These are phyloP conservation scores for Heliocybe sulcata DNA, from an alignment of 1,284 basidiomycete genomes.

Conservation along the genomic window DNA sequence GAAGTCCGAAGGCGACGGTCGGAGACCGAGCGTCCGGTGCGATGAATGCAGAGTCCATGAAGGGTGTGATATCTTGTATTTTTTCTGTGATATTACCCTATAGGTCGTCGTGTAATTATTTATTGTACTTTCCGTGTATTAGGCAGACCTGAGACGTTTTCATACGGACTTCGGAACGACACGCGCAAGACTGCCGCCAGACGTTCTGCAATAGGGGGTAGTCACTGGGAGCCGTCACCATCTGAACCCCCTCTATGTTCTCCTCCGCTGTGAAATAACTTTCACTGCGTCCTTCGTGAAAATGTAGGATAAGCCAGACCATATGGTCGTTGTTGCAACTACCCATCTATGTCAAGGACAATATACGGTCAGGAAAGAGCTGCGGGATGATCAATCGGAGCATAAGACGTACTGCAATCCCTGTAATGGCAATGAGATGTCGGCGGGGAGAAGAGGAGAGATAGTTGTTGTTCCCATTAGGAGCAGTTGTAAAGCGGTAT, in stretches of 20 bases:
- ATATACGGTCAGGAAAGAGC: background rate
- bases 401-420: constrained; percentile 52
- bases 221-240: background rate
- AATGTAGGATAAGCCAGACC: constrained; percentile 88
- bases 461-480: constrained; percentile 88
- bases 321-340: constrained; percentile 85
- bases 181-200: too few relatives aligned
- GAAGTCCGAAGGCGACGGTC: constrained; percentile 56
- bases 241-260: constrained; percentile 1
- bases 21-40: constrained; percentile 6
- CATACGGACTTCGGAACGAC: too few relatives aligned
- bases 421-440: constrained; percentile 48
- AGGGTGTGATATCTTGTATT: background rate
- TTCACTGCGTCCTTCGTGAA: constrained; percentile 65
- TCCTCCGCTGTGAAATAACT: constrained; percentile 27
- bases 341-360: constrained; percentile 48
- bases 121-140: background rate
- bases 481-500: constrained; percentile 87
- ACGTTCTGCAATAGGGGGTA: background rate
- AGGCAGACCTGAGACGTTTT: too few relatives aligned
- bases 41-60: background rate
- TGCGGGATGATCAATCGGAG: background rate
- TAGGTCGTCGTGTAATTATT: background rate
- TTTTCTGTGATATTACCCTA: background rate
- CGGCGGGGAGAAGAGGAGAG: constrained; percentile 69